A percentile compares a stretch with the other conserved stretches of the same genome.
Conservation (phyloP, 139 green algal species). For the Klebsormidium nitens region DNA sequence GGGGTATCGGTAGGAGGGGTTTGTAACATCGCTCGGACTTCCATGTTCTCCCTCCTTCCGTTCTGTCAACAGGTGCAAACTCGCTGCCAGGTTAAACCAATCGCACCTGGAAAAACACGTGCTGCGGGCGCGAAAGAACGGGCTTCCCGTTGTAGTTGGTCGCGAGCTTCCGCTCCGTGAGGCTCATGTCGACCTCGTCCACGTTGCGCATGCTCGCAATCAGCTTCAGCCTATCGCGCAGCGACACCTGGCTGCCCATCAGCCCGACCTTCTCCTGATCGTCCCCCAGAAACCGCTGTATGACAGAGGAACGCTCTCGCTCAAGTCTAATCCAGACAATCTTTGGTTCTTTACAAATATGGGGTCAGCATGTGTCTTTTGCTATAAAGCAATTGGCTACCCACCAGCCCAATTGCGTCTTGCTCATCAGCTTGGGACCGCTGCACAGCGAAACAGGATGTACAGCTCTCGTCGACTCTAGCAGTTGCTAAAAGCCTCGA, state of each 20-base stretch:
- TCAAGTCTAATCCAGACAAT: too few species aligned
- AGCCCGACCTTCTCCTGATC: not conserved
- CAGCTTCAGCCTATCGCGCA: conserved; percentile 6
- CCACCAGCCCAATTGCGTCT: not conserved
- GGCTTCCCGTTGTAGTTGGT: conserved; percentile 24
- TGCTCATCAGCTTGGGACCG: not conserved
- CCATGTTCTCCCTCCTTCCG: too few species aligned
- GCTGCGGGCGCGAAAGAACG: conserved; percentile 30
- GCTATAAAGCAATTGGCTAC: not conserved
- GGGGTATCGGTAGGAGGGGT: too few species aligned
- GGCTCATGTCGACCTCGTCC: conserved; percentile 5
- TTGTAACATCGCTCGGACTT: too few species aligned
- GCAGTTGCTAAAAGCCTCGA: not conserved
- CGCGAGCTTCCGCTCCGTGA: conserved; percentile 12
- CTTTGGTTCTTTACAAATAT: not conserved
- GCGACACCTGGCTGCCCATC: not conserved
- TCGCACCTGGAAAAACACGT: conserved; percentile 31
- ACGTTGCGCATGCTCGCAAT: not conserved
- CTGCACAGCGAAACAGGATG: not conserved
- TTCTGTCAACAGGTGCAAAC: too few species aligned
- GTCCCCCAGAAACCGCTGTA: conserved; percentile 3
- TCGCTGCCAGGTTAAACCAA: too few species aligned
- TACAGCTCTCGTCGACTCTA: not conserved
- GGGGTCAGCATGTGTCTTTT: not conserved
- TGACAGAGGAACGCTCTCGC: not conserved